Percentiles rank a stretch among this genome's conserved stretches.
These are phyloP conservation scores for Raphanus sativus DNA, from an alignment of 345 rosid genomes.

Conservation along the genomic window DNA sequence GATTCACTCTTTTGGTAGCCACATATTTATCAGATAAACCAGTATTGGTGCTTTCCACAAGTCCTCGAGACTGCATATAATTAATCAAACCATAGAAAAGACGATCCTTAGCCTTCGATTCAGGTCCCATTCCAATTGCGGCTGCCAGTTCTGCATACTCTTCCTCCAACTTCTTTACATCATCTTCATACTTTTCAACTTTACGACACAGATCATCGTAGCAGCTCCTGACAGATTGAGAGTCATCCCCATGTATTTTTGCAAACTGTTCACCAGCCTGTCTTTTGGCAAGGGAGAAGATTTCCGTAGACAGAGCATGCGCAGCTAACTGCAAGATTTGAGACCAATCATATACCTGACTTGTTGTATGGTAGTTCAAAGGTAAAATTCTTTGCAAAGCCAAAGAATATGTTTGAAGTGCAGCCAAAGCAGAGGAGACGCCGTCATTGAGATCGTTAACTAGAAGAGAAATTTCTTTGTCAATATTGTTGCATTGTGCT, in stretches of 20 bases:
- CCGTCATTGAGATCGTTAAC: constrained; percentile 66
- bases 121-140: constrained; percentile 63
- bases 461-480: constrained; percentile 69
- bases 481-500: constrained; percentile 78
- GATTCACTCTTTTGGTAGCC: constrained; percentile 33
- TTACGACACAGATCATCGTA: constrained; percentile 63
- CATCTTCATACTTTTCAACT: constrained; percentile 57
- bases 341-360: constrained; percentile 76
- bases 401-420: constrained; percentile 68
- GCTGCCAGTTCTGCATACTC: constrained; percentile 62
- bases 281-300: constrained; percentile 65
- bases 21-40: constrained; percentile 38
- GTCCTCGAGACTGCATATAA: constrained; percentile 63
- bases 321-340: constrained; percentile 75
- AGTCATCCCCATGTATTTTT: constrained; percentile 48
- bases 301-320: constrained; percentile 63
- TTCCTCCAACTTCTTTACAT: constrained; percentile 61
- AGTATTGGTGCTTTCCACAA: constrained; percentile 51
- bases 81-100: constrained; percentile 66
- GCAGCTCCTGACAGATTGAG: constrained; percentile 48
- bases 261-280: constrained; percentile 73
- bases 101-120: constrained; percentile 70
- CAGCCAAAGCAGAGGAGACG: constrained; percentile 60
- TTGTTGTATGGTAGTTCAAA: constrained; percentile 71
- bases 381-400: constrained; percentile 84